Conservation (phyloP, 23 red algal genomes). For the Chondrus crispus region DNA sequence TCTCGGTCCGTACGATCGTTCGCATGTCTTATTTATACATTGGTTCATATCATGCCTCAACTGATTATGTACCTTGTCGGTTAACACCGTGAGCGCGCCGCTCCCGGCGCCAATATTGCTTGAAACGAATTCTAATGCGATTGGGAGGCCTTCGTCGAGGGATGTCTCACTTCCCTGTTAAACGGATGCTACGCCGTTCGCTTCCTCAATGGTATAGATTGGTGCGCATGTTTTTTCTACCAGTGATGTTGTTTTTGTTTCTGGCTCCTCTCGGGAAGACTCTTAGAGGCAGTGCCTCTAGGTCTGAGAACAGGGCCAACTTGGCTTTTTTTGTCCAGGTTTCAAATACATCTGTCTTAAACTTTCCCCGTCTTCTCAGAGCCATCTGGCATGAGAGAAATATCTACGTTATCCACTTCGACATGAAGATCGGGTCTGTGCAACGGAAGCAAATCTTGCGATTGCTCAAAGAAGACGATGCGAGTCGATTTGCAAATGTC, state of each 20-base stretch:
- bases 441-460: background rate
- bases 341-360: background rate
- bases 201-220: too few relatives aligned
- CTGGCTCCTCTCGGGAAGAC: background rate
- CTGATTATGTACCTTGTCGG: too few relatives aligned
- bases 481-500: conserved; percentile 26
- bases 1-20: too few relatives aligned
- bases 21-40: too few relatives aligned
- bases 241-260: background rate
- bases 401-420: conserved; percentile 76
- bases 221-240: too few relatives aligned
- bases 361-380: conserved; percentile 29
- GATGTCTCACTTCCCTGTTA: background rate
- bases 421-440: conserved; percentile 40
- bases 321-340: conserved; percentile 68
- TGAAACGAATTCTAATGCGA: too few relatives aligned
- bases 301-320: background rate
- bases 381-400: conserved; percentile 52
- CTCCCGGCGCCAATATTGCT: too few relatives aligned
- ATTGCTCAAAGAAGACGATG: background rate
- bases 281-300: background rate
- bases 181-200: background rate
- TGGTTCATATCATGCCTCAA: too few relatives aligned
- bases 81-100: too few relatives aligned
- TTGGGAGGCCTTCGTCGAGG: too few relatives aligned